Evolutionary conservation across 225 moss, liverwort and hornwort species (phyloP), one percentile per base, ranked within the genome.

Genomic region (Antitrichia curtipendula): DNA sequence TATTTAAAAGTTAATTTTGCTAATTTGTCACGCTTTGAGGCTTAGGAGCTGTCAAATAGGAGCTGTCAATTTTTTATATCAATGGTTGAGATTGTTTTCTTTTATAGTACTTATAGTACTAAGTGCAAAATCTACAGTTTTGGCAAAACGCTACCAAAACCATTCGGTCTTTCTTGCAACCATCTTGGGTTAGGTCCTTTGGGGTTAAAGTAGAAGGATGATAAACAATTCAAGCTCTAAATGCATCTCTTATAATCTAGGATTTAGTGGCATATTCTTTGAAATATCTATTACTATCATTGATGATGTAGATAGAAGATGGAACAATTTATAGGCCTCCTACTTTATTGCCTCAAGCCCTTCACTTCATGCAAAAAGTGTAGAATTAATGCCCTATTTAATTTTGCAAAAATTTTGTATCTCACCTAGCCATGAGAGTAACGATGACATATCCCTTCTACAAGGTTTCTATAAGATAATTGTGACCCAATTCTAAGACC

Each of bases 191-290:
- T 7, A 38, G 12, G 7, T 22, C 4, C 0, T 12, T 21, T 11
- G 22, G 12, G 4, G 2, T 7, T n/a, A n/a, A 66, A 3, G 7
- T 65, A n/a, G 38, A 7, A n/a, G 12, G n/a, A n/a, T 21, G 0
- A 66, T 12, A 6, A 21, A n/a, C 21, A 66, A 4, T 21, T 66
- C 1, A 0, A 1, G 22, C 4, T 66, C 7, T 66, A 38, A 66
- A 66, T 66, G 12, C 66, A 13, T 22, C 12, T 6, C 22, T n/a
- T n/a, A n/a, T n/a, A n/a, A 12, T 7, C 2, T 38, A n/a, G 12
- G 12, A 66, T 7, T 66, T 22, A 12, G 22, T 22, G 38, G 7
- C 38, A 22, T 38, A 5, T 38, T 22, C 7, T 12, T 66, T n/a
- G 12, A n/a, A 66, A 21, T 22, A 66, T 22, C 22, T 66, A 21